Percentiles rank a stretch among this genome's conserved stretches.
phyloP scores from a whole-genome alignment of 345 rosid species.

The Sisymbrium irio region DNA sequence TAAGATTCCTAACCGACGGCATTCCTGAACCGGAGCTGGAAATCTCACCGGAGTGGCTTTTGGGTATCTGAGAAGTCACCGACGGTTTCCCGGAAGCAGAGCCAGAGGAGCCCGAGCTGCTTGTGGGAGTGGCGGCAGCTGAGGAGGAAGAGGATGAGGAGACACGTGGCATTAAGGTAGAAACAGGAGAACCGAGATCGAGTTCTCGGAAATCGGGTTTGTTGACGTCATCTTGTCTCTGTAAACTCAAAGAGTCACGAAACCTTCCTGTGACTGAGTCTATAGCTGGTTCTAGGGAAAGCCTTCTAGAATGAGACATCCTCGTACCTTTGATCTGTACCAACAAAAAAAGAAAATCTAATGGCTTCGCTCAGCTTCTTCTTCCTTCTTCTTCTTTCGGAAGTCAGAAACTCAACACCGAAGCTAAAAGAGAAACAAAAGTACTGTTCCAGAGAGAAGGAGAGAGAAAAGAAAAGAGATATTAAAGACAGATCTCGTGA shows the following conservation, averaged over 20 bases:
- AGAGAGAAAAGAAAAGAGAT: constrained; percentile 5
- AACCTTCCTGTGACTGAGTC: constrained; percentile 50
- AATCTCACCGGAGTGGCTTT: constrained; percentile 65
- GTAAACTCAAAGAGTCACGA: constrained; percentile 42
- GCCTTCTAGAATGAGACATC: constrained; percentile 54
- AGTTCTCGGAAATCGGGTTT: constrained; percentile 90
- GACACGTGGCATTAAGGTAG: constrained; percentile 60
- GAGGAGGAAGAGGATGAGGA: constrained; percentile 29
- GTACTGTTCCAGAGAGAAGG: constrained; percentile 26
- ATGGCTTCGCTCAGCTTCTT: constrained; percentile 7
- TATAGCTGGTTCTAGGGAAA: constrained; percentile 32
- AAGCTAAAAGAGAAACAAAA: constrained; percentile 22
- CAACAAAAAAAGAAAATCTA: not conserved
- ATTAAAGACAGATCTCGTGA: constrained; percentile 71
- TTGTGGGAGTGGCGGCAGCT: constrained; percentile 29
- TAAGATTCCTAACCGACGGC: constrained; percentile 26
- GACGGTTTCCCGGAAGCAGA: constrained; percentile 33
- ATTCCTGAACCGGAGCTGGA: constrained; percentile 38
- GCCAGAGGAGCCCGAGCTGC: constrained; percentile 35
- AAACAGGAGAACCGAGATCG: constrained; percentile 93
- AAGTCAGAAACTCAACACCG: constrained; percentile 26
- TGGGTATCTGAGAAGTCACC: constrained; percentile 32
- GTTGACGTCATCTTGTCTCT: constrained; percentile 38
- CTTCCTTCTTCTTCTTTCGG: not conserved
- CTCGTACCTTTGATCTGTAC: constrained; percentile 11